Conservation (phyloP, 768 basidiomycete genomes). For the Cystoderma amianthinum region DNA sequence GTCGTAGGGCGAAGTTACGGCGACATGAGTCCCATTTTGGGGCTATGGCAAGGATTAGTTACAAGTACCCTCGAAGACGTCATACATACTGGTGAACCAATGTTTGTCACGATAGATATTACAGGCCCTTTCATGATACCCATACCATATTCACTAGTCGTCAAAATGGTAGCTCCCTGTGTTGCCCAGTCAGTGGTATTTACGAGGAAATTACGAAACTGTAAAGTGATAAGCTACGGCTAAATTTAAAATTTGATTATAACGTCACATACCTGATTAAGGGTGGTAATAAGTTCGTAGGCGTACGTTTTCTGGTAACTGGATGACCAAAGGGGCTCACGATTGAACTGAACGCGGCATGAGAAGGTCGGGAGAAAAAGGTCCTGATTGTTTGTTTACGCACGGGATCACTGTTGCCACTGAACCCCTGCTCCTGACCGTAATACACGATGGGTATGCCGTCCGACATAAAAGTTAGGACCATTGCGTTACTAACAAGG, state of each 20-base stretch:
- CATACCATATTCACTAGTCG: constrained; percentile 42
- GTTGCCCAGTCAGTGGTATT: constrained; percentile 49
- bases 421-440: constrained; percentile 71
- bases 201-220: constrained; percentile 63
- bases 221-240: not conserved
- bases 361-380: constrained; percentile 1
- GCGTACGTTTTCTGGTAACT: constrained; percentile 50
- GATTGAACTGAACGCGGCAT: constrained; percentile 44
- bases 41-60: constrained; percentile 39
- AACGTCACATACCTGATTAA: constrained; percentile 44
- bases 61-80: too few relatives aligned
- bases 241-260: not conserved
- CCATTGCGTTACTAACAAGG: constrained; percentile 49
- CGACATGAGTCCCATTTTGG: constrained; percentile 43
- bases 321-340: constrained; percentile 72
- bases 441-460: constrained; percentile 84
- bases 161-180: constrained; percentile 44
- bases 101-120: constrained; percentile 58
- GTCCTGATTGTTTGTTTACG: too few relatives aligned
- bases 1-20: constrained; percentile 50
- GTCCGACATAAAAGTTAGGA: constrained; percentile 69
- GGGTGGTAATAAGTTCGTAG: constrained; percentile 49
- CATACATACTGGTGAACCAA: constrained; percentile 70
- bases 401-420: constrained; percentile 61
- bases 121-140: constrained; percentile 60